Conservation (phyloP, 2,329 filamentous ascomycete species). For the Nemania abortiva region DNA sequence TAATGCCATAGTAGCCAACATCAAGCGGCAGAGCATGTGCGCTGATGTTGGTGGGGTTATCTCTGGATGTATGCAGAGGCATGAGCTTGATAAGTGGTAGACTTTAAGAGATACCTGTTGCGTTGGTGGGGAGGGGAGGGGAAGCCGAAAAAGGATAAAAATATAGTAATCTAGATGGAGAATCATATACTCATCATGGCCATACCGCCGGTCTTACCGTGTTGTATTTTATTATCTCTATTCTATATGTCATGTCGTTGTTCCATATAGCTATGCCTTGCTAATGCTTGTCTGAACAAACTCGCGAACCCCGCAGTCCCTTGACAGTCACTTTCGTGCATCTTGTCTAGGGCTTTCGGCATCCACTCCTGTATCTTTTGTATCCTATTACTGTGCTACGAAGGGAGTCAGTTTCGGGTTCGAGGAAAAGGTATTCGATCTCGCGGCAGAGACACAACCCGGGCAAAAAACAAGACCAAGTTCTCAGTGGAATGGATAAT, state of each 20-base stretch:
- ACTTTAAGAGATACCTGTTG: background rate
- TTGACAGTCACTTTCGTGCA: conserved; percentile 65
- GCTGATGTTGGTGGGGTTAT: background rate
- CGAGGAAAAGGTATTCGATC: background rate
- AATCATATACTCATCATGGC: background rate
- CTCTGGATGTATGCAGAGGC: background rate
- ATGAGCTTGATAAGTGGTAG: background rate
- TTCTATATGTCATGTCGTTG: conserved; percentile 36
- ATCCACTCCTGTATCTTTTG: conserved; percentile 74
- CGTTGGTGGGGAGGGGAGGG: background rate
- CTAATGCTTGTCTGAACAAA: conserved; percentile 63
- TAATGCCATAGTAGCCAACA: background rate
- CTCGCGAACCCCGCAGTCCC: conserved; percentile 66
- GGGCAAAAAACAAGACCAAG: background rate
- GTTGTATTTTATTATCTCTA: background rate
- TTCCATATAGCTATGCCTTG: conserved; percentile 52
- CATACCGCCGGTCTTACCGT: background rate
- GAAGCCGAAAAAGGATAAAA: background rate
- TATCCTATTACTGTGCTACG: conserved; percentile 70
- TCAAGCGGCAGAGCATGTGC: background rate
- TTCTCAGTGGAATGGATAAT: background rate
- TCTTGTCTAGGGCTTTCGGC: conserved; percentile 67
- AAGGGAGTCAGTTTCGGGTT: conserved; percentile 22
- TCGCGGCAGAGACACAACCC: conserved; percentile 35
- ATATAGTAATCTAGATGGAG: background rate